Evolutionary conservation across 257 asterid genomes (phyloP).

Genomic region (Solanum ossicruentum): DNA sequence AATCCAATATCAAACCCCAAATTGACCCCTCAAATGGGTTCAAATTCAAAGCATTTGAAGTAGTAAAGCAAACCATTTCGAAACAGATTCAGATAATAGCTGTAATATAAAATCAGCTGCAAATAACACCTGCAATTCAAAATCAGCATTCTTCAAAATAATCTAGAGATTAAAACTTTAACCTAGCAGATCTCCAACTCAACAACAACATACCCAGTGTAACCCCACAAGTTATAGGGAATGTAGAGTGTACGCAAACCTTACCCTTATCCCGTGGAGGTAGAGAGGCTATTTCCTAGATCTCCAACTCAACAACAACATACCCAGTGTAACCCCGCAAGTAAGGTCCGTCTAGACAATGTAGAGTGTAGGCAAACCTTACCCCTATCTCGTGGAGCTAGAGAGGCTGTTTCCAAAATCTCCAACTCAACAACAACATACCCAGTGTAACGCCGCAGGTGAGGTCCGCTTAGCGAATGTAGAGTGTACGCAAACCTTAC

Average conservation of each 20-base stretch:
- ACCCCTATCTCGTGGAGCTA: background rate
- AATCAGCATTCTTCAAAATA: background rate
- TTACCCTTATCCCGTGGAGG: background rate
- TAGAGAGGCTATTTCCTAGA: background rate
- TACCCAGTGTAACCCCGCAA: background rate
- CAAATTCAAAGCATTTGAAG: background rate
- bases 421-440: background rate
- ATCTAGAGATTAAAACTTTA: background rate
- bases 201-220: background rate
- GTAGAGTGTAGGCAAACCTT: background rate
- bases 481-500: background rate
- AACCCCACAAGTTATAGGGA: background rate
- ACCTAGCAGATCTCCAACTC: background rate
- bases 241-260: background rate
- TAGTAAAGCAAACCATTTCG: background rate
- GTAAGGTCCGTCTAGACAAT: background rate
- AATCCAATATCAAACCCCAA: background rate
- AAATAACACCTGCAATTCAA: background rate
- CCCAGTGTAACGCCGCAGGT: background rate
- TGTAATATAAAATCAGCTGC: background rate
- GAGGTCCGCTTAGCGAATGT: background rate
- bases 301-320: background rate
- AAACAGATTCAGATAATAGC: background rate
- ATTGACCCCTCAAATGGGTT: background rate
- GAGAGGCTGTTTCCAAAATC: background rate